Evolutionary conservation across 768 basidiomycete genomes (phyloP).

Genomic region (Pleurotus pulmonarius): DNA sequence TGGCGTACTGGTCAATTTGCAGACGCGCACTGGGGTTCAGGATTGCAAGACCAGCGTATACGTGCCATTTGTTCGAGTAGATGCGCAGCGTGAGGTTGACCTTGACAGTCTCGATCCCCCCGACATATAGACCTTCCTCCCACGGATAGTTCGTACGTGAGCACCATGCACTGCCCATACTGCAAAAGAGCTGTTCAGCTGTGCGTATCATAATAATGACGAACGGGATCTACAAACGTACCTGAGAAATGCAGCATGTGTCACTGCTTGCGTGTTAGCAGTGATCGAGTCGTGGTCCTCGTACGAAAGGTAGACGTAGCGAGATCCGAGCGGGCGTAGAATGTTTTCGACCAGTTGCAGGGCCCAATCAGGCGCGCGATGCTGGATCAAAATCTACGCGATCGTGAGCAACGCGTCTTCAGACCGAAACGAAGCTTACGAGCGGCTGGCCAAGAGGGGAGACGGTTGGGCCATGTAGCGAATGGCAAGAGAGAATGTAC

Average conservation of each 20-base stretch:
- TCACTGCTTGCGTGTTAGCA: slow-evolving; percentile 97
- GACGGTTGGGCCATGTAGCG: slow-evolving; percentile 90
- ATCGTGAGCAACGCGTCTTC: neutral
- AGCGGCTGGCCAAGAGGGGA: slow-evolving; percentile 87
- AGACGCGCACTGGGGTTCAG: slow-evolving; percentile 86
- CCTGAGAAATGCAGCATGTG: slow-evolving; percentile 97
- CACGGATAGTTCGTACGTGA: slow-evolving; percentile 79
- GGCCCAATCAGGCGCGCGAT: slow-evolving; percentile 74
- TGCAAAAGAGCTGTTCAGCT: slow-evolving; percentile 24
- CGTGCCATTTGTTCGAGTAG: slow-evolving; percentile 97
- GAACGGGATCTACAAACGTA: slow-evolving; percentile 23
- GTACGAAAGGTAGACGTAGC: slow-evolving; percentile 92
- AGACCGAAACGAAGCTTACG: slow-evolving; percentile 33
- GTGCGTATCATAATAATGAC: no score
- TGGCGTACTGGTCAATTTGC: slow-evolving; percentile 91
- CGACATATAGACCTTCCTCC: slow-evolving; percentile 93
- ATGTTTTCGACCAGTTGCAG: slow-evolving; percentile 79
- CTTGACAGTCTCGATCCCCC: slow-evolving; percentile 97
- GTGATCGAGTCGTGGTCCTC: slow-evolving; percentile 96
- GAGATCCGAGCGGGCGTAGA: slow-evolving; percentile 72
- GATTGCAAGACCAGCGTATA: slow-evolving; percentile 98
- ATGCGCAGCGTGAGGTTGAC: slow-evolving; percentile 96
- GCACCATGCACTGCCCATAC: slow-evolving; percentile 98
- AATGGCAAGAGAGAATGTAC: slow-evolving; percentile 90
- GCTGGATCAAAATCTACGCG: slow-evolving; percentile 79